Evolutionary conservation across 163 green algal genomes (phyloP).

Genomic region (Chlamydomonas reinhardtii): DNA sequence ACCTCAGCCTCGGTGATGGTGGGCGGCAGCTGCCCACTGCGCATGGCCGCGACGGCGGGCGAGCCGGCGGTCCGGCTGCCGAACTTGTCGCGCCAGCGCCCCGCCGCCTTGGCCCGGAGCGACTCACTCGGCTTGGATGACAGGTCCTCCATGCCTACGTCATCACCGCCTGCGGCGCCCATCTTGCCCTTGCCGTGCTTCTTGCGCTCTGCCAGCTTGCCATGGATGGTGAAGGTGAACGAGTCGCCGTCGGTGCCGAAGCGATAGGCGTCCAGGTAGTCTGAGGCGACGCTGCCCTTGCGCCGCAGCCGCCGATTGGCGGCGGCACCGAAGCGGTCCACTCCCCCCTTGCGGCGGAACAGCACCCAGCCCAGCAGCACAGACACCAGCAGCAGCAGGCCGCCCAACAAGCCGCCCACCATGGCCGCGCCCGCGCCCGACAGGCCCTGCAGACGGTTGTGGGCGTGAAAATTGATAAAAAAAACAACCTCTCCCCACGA

Average conservation of each 20-base stretch:
- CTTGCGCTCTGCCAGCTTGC: no score
- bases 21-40: background rate
- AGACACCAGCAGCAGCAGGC: background rate
- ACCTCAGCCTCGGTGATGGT: background rate
- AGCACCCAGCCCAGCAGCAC: background rate
- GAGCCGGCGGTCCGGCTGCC: background rate
- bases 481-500: no score
- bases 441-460: background rate
- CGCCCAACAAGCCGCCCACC: constrained; percentile 3
- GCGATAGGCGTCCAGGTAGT: constrained; percentile 17
- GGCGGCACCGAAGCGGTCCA: background rate
- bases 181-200: background rate
- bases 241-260: background rate
- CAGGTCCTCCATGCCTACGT: no score
- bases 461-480: no score
- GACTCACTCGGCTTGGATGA: no score
- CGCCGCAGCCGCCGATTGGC: background rate
- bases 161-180: background rate
- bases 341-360: background rate
- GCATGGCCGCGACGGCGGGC: background rate
- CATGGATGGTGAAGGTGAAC: background rate
- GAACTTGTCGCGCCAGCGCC: constrained; percentile 15
- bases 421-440: background rate
- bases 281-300: background rate
- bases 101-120: background rate